Conservation (phyloP, 169 alveolate genomes). For the Cryptosporidium viatorum region DNA sequence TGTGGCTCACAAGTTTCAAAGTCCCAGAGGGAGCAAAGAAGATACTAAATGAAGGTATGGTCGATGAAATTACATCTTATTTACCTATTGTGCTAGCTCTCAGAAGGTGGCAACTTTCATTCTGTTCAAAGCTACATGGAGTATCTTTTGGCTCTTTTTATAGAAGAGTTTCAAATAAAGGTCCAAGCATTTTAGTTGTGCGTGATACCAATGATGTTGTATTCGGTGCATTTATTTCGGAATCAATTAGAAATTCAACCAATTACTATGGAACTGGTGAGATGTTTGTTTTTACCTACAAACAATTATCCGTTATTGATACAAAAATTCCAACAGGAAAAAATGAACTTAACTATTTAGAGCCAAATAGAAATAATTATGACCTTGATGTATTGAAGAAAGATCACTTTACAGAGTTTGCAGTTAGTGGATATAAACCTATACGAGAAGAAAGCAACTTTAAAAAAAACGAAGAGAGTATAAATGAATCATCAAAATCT, state of each 20-base stretch:
- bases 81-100: constrained; percentile 76
- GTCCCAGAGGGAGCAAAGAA: constrained; percentile 72
- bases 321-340: not conserved
- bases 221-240: constrained; percentile 87
- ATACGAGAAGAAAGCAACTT: not conserved
- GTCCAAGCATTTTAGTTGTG: constrained; percentile 84
- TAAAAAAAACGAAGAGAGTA: not conserved
- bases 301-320: constrained; percentile 10
- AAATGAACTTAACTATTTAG: not conserved
- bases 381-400: not conserved
- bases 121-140: constrained; percentile 78
- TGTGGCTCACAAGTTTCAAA: constrained; percentile 74
- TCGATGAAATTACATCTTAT: constrained; percentile 75
- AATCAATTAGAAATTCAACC: constrained; percentile 78
- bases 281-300: constrained; percentile 79
- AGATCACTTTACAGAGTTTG: constrained; percentile 41
- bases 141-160: constrained; percentile 82
- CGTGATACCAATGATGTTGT: constrained; percentile 85
- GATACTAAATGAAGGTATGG: constrained; percentile 61
- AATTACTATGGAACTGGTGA: constrained; percentile 89
- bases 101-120: constrained; percentile 77
- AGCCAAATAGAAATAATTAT: not conserved
- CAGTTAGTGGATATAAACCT: constrained; percentile 24
- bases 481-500: not conserved
- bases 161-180: constrained; percentile 82